Conservation (phyloP, 116 monocot genomes). For the Posidonia oceanica region DNA sequence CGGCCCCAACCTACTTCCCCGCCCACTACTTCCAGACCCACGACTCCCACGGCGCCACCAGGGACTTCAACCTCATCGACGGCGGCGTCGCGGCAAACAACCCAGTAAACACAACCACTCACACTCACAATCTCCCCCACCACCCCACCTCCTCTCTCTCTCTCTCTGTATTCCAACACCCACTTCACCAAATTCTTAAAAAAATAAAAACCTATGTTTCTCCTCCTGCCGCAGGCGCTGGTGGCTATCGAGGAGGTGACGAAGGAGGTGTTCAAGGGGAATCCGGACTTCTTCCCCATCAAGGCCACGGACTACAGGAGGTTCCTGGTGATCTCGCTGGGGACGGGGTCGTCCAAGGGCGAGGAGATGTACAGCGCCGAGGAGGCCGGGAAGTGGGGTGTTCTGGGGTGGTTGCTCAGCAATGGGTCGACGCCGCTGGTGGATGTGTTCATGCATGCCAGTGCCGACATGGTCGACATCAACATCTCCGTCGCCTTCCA, state of each 20-base stretch:
- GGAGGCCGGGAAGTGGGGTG: constrained; percentile 13
- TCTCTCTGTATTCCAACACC: too few relatives aligned
- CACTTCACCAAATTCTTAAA: too few relatives aligned
- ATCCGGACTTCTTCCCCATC: constrained; percentile 6
- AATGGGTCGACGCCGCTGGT: constrained; percentile 8
- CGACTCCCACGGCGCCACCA: constrained; percentile 13
- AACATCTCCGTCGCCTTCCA: constrained; percentile 20
- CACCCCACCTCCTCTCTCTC: too few relatives aligned
- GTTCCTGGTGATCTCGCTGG: constrained; percentile 19
- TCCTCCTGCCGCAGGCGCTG: constrained; percentile 6
- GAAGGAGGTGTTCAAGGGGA: constrained; percentile 7
- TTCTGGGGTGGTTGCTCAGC: constrained; percentile 12
- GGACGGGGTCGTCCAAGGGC: constrained; percentile 13
- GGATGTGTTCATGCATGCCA: constrained; percentile 12
- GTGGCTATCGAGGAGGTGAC: constrained; percentile 14
- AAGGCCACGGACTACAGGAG: constrained; percentile 14
- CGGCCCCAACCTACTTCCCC: constrained; percentile 60
- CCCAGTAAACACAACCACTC: constrained; percentile 6
- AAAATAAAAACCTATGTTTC: too few relatives aligned
- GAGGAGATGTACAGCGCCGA: constrained; percentile 9
- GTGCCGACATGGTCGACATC: constrained; percentile 27
- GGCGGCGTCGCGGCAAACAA: constrained; percentile 32
- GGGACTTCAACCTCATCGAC: constrained; percentile 26
- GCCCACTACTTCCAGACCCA: constrained; percentile 38
- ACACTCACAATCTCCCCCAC: too few relatives aligned